A percentile compares a stretch with the other conserved stretches of the same genome.
Evolutionary conservation across 83 land plant species (phyloP).

Genomic region (Picea abies): DNA sequence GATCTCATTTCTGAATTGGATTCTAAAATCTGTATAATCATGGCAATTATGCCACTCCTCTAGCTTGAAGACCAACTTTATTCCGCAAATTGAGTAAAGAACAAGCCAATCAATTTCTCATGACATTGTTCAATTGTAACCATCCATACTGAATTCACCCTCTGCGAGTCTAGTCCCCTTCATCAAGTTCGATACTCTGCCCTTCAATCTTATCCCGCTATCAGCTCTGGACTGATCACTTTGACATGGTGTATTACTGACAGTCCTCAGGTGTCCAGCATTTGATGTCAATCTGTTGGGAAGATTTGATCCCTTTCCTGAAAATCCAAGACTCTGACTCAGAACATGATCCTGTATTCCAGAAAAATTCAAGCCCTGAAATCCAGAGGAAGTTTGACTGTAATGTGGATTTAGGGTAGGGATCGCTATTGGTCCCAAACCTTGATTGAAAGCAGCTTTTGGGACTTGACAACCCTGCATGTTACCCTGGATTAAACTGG

Average conservation of each 20-base stretch:
- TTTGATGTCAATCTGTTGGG: slow-evolving; percentile 46
- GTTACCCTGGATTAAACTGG: slow-evolving; percentile 1
- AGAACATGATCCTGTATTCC: slow-evolving; percentile 23
- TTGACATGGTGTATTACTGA: slow-evolving; percentile 9
- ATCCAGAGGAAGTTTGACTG: slow-evolving; percentile 16
- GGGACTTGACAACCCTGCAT: slow-evolving; percentile 21
- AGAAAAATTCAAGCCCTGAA: slow-evolving; percentile 7
- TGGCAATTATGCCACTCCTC: no score
- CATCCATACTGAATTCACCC: slow-evolving; percentile 7
- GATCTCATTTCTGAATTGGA: not conserved
- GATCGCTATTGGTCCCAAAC: slow-evolving; percentile 15
- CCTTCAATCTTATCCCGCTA: slow-evolving; percentile 29
- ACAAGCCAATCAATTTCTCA: not conserved
- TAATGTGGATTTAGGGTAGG: slow-evolving; percentile 20
- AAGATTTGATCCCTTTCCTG: slow-evolving; percentile 38
- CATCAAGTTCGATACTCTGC: slow-evolving; percentile 21
- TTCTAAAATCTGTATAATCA: not conserved
- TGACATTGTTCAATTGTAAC: not conserved
- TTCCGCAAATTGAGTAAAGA: not conserved
- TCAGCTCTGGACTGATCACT: slow-evolving; percentile 16
- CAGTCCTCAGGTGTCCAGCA: slow-evolving; percentile 30
- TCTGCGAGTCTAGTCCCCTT: slow-evolving; percentile 1
- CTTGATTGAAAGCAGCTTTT: slow-evolving; percentile 7
- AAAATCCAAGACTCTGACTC: slow-evolving; percentile 31
- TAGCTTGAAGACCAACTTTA: not conserved